Evolutionary conservation across 805 yeast species (phyloP).

Genomic region (Candida namnaoensis): DNA sequence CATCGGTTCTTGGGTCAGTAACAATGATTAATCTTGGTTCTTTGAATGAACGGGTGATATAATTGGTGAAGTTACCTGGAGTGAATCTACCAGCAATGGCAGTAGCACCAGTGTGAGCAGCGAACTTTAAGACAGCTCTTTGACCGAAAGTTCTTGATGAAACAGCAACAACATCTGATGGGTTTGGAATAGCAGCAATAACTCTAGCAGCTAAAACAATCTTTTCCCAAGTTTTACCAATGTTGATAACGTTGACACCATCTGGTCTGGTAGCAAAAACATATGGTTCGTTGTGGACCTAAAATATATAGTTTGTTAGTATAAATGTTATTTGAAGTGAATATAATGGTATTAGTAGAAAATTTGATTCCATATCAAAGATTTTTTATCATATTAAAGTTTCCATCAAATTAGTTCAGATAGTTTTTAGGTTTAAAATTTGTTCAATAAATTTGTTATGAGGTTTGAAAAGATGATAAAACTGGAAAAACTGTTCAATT

Average conservation of each 20-base stretch:
- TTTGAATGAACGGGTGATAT: constrained; percentile 99
- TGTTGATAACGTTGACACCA: constrained; percentile 97
- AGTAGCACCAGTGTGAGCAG: constrained; percentile 99
- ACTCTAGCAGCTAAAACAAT: constrained; percentile 99
- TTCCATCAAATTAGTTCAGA: too few species aligned
- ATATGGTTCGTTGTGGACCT: constrained; percentile 96
- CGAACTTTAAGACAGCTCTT: constrained; percentile 99
- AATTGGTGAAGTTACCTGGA: constrained; percentile 99
- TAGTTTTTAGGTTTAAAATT: too few species aligned
- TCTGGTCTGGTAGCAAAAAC: constrained; percentile 98
- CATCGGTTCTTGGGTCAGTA: constrained; percentile 99
- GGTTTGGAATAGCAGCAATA: constrained; percentile 98
- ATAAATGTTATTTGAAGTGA: too few species aligned
- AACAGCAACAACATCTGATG: constrained; percentile 97
- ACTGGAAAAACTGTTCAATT: too few species aligned
- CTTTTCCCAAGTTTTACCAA: constrained; percentile 99
- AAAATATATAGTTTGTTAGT: constrained; percentile 12
- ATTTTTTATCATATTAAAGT: too few species aligned
- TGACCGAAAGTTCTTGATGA: constrained; percentile 99
- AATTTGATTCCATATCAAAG: too few species aligned
- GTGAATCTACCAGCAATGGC: constrained; percentile 99
- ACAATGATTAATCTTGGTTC: constrained; percentile 99
- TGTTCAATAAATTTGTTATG: too few species aligned
- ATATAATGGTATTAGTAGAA: too few species aligned
- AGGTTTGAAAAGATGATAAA: too few species aligned